Percentiles rank a stretch among this genome's conserved stretches.
phyloP scores from a whole-genome alignment of 352 stramenopile genomes.

The Pythium coloratum region DNA sequence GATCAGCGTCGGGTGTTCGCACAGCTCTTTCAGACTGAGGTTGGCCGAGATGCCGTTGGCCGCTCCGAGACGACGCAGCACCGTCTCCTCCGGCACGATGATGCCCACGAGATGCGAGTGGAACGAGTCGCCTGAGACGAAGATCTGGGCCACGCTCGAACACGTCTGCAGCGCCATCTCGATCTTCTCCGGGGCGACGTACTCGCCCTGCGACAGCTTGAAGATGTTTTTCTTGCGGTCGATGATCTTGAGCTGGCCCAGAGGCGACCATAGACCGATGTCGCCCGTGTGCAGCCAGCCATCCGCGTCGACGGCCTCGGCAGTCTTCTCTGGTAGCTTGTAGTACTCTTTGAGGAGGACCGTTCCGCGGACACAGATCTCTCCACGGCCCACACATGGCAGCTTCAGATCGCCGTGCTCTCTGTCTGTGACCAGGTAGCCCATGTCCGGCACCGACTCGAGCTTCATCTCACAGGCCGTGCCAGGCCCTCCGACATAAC shows the following conservation, averaged over 20 bases:
- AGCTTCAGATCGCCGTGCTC: slow-evolving; percentile 42
- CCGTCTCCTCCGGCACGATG: slow-evolving; percentile 80
- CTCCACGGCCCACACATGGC: slow-evolving; percentile 51
- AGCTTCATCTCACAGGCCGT: slow-evolving; percentile 92
- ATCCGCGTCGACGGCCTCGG: slow-evolving; percentile 87
- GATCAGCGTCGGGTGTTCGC: slow-evolving; percentile 48
- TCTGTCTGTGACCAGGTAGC: slow-evolving; percentile 88
- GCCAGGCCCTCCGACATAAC: slow-evolving; percentile 92
- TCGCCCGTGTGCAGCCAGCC: slow-evolving; percentile 98
- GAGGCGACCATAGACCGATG: slow-evolving; percentile 92
- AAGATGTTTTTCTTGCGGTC: slow-evolving; percentile 95
- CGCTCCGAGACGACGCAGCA: slow-evolving; percentile 38
- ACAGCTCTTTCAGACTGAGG: slow-evolving; percentile 42
- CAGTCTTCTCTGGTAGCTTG: slow-evolving; percentile 92
- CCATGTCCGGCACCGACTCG: slow-evolving; percentile 97
- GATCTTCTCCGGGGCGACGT: slow-evolving; percentile 97
- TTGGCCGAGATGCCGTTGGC: slow-evolving; percentile 34
- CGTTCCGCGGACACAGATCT: slow-evolving; percentile 76
- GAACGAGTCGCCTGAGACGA: slow-evolving; percentile 96
- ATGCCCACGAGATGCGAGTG: slow-evolving; percentile 95
- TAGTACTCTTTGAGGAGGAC: slow-evolving; percentile 94
- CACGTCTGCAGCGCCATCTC: slow-evolving; percentile 93
- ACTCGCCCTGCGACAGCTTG: slow-evolving; percentile 95
- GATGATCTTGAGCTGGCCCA: slow-evolving; percentile 90
- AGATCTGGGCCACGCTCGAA: slow-evolving; percentile 92